Evolutionary conservation across 192 early-diverging fungal species (phyloP).

Genomic region (Borealophlyctis nickersoniae): DNA sequence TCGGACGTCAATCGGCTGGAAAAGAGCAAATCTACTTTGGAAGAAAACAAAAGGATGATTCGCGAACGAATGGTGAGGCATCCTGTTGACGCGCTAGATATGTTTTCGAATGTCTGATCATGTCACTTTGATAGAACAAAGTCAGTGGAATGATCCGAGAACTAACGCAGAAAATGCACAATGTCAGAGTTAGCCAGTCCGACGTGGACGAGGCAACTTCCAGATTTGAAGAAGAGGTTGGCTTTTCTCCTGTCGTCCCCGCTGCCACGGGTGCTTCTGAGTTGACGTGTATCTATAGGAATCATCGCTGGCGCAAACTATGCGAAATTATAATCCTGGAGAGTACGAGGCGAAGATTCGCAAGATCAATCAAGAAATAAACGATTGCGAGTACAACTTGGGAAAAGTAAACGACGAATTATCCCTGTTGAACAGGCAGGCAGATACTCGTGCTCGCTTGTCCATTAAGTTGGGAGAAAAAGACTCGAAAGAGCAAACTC

Average conservation of each 20-base stretch:
- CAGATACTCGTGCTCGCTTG: constrained; percentile 61
- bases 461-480: constrained; percentile 53
- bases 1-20: too few relatives aligned
- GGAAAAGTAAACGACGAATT: constrained; percentile 54
- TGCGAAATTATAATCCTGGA: not conserved
- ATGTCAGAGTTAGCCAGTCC: constrained; percentile 30
- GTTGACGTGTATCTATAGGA: constrained; percentile 16
- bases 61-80: constrained; percentile 28
- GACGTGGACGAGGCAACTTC: constrained; percentile 39
- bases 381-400: constrained; percentile 42
- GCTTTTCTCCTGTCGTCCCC: not conserved
- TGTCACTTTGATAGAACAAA: too few relatives aligned
- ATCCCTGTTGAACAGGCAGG: constrained; percentile 53
- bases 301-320: not conserved
- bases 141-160: too few relatives aligned
- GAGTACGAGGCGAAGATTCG: constrained; percentile 38
- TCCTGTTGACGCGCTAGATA: too few relatives aligned
- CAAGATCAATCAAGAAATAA: constrained; percentile 43
- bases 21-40: too few relatives aligned
- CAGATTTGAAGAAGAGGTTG: constrained; percentile 30
- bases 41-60: constrained; percentile 37
- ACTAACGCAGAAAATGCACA: constrained; percentile 25
- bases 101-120: too few relatives aligned
- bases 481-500: constrained; percentile 34
- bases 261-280: too few relatives aligned